Evolutionary conservation across 345 rosid species (phyloP).

Genomic region (Microthlaspi erraticum): DNA sequence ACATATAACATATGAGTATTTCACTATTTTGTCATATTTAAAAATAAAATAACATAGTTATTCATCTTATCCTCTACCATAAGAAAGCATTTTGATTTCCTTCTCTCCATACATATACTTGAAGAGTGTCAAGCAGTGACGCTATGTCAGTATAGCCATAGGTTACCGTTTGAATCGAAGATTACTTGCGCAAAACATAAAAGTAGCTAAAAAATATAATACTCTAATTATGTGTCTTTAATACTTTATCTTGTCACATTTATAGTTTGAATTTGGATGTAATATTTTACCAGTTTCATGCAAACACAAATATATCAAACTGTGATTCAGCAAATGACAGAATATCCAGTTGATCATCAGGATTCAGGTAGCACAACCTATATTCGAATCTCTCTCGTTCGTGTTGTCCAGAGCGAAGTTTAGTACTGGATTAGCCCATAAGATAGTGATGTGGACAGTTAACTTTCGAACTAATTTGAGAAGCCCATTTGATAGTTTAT

Average conservation of each 20-base stretch:
- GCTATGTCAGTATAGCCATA: not conserved
- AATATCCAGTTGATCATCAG: not conserved
- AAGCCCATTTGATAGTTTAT: not conserved
- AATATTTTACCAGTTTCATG: too few relatives aligned
- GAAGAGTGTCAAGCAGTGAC: not conserved
- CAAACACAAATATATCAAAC: too few relatives aligned
- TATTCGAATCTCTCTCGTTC: not conserved
- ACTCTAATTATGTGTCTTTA: too few relatives aligned
- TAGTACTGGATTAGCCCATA: constrained; percentile 20
- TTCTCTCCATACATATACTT: not conserved
- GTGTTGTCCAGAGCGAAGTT: not conserved
- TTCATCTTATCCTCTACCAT: not conserved
- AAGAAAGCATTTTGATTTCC: not conserved
- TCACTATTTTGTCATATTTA: not conserved
- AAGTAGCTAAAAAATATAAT: too few relatives aligned
- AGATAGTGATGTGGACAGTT: not conserved
- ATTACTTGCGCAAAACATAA: too few relatives aligned
- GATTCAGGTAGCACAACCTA: not conserved
- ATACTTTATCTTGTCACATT: too few relatives aligned
- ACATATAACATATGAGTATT: not conserved
- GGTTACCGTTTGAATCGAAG: not conserved
- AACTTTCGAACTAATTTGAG: not conserved
- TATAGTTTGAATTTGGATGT: too few relatives aligned
- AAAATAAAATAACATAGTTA: not conserved
- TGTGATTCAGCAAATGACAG: too few relatives aligned